phyloP scores from a whole-genome alignment of 192 early-diverging fungal genomes.

The Entomortierella beljakovae region DNA sequence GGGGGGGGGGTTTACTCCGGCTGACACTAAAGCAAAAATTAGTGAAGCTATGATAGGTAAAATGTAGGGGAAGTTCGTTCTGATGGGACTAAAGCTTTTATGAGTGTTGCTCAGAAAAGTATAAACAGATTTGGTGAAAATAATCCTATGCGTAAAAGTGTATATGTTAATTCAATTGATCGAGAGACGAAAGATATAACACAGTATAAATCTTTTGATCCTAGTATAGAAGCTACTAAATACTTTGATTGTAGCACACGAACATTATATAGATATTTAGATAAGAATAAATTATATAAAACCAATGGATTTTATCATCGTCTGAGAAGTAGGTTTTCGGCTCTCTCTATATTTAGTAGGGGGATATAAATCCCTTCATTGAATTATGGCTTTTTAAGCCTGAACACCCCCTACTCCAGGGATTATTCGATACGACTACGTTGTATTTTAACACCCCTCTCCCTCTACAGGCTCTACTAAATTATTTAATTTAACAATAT shows the following conservation, averaged over 20 bases:
- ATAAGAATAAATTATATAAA: slow-evolving; percentile 25
- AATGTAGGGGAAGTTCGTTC: too few relatives aligned
- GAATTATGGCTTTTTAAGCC: not conserved
- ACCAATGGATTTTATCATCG: slow-evolving; percentile 11
- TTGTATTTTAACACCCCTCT: too few relatives aligned
- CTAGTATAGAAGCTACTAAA: slow-evolving; percentile 16
- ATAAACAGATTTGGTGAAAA: too few relatives aligned
- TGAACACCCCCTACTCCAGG: not conserved
- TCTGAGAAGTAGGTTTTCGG: not conserved
- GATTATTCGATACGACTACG: too few relatives aligned
- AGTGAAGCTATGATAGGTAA: slow-evolving; percentile 11
- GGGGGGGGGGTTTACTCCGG: too few relatives aligned
- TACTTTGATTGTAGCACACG: slow-evolving; percentile 10
- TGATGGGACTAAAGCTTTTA: too few relatives aligned
- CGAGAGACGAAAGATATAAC: slow-evolving; percentile 4
- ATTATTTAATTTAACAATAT: too few relatives aligned
- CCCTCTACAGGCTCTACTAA: too few relatives aligned
- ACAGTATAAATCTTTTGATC: slow-evolving; percentile 13
- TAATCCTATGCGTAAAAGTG: not conserved
- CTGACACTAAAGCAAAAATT: slow-evolving; percentile 6
- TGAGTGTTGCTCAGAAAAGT: too few relatives aligned
- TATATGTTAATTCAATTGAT: slow-evolving; percentile 8
- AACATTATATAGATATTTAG: slow-evolving; percentile 17
- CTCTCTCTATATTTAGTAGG: slow-evolving; percentile 7
- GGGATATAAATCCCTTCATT: not conserved